Evolutionary conservation across 768 basidiomycete species (phyloP), one percentile per base, ranked within the genome.

Genomic region (Boletus bicolor): DNA sequence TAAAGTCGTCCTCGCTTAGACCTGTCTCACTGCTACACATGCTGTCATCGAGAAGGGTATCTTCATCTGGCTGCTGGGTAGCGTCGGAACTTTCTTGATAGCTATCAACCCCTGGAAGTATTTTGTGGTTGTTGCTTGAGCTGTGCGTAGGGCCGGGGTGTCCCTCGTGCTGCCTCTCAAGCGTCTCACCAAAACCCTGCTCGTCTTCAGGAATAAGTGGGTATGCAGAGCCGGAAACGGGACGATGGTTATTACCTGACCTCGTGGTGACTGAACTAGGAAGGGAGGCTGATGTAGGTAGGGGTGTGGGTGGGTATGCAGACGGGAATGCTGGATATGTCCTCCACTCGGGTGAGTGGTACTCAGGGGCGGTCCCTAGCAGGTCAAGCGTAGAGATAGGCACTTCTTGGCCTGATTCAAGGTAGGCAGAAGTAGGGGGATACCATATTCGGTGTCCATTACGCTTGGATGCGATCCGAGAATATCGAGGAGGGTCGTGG

Each of bases 321-420:
- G 89, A 83, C 32, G 89, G 89, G 50, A 89, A 85, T 17, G 84
- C 76, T 12, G 87, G 87, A 61, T 89, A 91, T 65, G 81, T 74
- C 54, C 85, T 73, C 87, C 87, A 90, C 59, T 90, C 87, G 39
- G 86, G 82, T n/a, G 64, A 69, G n/a, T 62, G 68, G 39, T 62
- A 68, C 28, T 73, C 66, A 68, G 64, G 59, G 64, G 74, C 42
- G 14, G 56, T 75, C 67, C 51, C 69, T 64, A 38, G 47, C 41
- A 34, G 28, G 30, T 57, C 51, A 15, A 28, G 53, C n/a, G 50
- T 49, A 38, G 59, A 54, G 7, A 44, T 12, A 1, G 64, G 34
- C 15, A 36, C 30, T 34, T 65, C 61, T 59, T 65, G 53, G 53
- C 51, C 11, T 42, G 66, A 48, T 34, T 61, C 42, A 15, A 52